These are phyloP conservation scores for Bathelium albidoporum DNA, from an alignment of 495 filamentous ascomycete genomes.

Conservation along the genomic window DNA sequence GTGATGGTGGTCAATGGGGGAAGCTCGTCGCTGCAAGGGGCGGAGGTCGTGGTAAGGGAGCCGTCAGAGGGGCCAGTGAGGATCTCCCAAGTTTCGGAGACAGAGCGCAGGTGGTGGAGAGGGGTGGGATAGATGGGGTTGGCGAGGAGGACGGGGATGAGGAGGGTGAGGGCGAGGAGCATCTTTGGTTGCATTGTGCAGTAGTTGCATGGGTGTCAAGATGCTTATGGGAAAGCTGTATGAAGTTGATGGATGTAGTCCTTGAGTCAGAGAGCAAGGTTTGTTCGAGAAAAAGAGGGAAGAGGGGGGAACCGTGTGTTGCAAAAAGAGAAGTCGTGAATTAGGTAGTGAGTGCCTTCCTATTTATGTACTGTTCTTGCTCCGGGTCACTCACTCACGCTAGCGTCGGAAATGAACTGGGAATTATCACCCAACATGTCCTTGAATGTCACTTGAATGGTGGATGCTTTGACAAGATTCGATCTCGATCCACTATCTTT, in stretches of 20 bases:
- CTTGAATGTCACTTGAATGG: no score
- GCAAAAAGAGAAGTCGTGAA: background rate
- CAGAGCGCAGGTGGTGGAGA: background rate
- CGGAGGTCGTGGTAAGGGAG: background rate
- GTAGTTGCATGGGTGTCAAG: background rate
- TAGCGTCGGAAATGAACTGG: no score
- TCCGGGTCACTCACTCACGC: no score
- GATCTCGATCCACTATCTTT: no score
- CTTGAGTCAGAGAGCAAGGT: no score
- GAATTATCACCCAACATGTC: no score
- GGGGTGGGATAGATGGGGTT: background rate
- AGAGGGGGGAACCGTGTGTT: no score
- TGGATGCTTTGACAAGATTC: no score
- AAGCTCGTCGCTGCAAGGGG: background rate
- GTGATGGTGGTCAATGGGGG: background rate
- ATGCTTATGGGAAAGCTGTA: background rate
- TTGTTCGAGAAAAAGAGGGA: no score
- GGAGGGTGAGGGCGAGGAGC: background rate
- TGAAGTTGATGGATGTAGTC: background rate
- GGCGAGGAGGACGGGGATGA: background rate
- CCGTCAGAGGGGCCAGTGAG: background rate
- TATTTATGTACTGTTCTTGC: no score
- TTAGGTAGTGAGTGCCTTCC: no score
- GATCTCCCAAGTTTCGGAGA: background rate
- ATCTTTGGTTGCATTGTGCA: background rate